Evolutionary conservation across 2,329 filamentous ascomycete genomes (phyloP), one percentile per base, ranked within the genome.

Genomic region (Alternaria rosae): DNA sequence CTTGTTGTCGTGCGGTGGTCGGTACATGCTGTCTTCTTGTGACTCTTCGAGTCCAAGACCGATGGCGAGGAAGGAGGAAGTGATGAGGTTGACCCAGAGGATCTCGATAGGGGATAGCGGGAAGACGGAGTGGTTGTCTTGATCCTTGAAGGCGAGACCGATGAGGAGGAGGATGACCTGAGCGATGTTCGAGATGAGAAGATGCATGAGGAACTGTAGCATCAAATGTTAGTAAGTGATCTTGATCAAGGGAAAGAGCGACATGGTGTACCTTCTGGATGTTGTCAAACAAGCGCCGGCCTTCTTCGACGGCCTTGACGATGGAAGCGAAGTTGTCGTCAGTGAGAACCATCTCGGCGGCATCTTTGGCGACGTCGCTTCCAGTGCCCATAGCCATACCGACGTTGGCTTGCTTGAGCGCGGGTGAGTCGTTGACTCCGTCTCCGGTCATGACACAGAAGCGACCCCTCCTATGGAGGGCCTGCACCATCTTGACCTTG

Each of bases 101-200:
- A 83, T 83, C 62, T 84, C 81, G 17, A 84, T 78, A 3, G 82
- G 82, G 0, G 81, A 82, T 6, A 84, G 74, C 0, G 82, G 82
- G 62, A 83, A 84, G 50, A 81, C 77, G 11, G 81, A 83, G 57
- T 81, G 75, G 53, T 78, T 77, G 57, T 80, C 72, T 8, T 69
- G 67, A 64, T 83, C 82, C 62, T 83, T 80, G 73, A 83, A 84
- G 21, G 81, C 78, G 30, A 83, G 78, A 41, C 81, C 82, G 47
- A 83, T 80, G 12, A 84, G 74, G 6, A 84, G 80, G 13, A 83
- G 78, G 62, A 83, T 80, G 41, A 83, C 81, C 69, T 84, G 82
- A 3, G 82, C 78, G 61, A 84, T 83, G 63, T 84, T 84, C 57
- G 79, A 82, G 72, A 82, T 81, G 70, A 84, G 79, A 15, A 83